Percentiles rank a stretch among this genome's conserved stretches.
phyloP scores from a whole-genome alignment of 805 yeast genomes.

The Metschnikowia drakensbergensis region DNA sequence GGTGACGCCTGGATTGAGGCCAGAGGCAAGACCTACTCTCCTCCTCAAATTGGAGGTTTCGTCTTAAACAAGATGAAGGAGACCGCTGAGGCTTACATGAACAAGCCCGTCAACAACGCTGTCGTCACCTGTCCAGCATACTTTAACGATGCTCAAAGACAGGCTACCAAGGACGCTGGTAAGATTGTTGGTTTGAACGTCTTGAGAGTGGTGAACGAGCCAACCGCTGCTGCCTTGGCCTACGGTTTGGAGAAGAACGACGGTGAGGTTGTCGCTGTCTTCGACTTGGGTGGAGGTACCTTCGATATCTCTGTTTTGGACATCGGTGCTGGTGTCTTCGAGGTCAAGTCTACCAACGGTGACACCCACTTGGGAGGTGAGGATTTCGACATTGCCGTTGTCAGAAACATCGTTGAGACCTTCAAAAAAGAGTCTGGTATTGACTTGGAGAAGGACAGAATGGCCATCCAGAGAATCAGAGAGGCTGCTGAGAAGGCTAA shows the following conservation, averaged over 20 bases:
- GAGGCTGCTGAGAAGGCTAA: conserved; percentile 75
- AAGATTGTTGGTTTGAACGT: conserved; percentile 93
- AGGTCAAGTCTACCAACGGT: conserved; percentile 97
- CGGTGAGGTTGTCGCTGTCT: conserved; percentile 86
- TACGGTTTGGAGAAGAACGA: conserved; percentile 88
- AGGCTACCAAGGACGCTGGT: conserved; percentile 96
- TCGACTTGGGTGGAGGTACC: conserved; percentile 98
- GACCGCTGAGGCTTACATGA: conserved; percentile 90
- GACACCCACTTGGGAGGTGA: conserved; percentile 93
- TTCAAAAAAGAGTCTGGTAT: conserved; percentile 74
- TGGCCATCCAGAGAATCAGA: conserved; percentile 73
- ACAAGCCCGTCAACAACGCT: conserved; percentile 84
- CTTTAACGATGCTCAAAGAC: conserved; percentile 89
- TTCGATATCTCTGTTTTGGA: conserved; percentile 95
- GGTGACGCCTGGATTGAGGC: conserved; percentile 98
- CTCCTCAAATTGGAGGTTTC: conserved; percentile 94
- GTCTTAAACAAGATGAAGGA: conserved; percentile 95
- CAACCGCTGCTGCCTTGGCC: conserved; percentile 92
- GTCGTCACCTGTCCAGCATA: conserved; percentile 90
- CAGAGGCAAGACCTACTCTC: conserved; percentile 82
- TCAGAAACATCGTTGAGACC: conserved; percentile 74
- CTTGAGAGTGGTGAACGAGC: conserved; percentile 85
- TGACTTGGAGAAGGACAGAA: conserved; percentile 42
- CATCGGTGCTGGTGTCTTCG: conserved; percentile 96
- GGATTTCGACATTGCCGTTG: conserved; percentile 83